Evolutionary conservation across 2,329 filamentous ascomycete genomes (phyloP).

Genomic region (Fusarium sp.): DNA sequence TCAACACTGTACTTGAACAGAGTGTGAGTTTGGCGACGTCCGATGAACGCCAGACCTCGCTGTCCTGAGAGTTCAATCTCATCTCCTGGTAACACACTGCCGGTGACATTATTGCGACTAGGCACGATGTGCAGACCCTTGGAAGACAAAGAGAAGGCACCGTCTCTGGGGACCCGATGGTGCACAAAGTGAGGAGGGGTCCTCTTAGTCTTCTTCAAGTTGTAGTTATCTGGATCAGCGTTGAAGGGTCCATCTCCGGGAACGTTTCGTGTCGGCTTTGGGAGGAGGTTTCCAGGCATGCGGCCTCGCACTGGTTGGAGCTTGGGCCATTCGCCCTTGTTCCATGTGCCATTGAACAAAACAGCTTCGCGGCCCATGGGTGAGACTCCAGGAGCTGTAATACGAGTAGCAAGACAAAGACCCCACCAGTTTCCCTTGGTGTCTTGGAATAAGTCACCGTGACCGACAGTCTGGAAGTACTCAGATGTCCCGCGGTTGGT

Average conservation of each 20-base stretch:
- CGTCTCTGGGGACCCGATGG: not conserved
- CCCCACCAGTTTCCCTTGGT: conserved; percentile 56
- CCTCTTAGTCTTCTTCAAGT: not conserved
- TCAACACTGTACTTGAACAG: conserved; percentile 20
- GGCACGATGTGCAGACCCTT: conserved; percentile 4
- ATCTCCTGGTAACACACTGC: not conserved
- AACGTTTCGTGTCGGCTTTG: not conserved
- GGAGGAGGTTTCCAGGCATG: conserved; percentile 43
- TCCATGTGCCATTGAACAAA: conserved; percentile 58
- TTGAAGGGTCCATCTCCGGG: conserved; percentile 12
- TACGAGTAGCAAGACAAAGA: conserved; percentile 47
- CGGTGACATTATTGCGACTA: conserved; percentile 15
- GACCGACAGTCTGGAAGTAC: conserved; percentile 45
- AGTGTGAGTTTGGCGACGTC: conserved; percentile 18
- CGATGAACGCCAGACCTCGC: conserved; percentile 17
- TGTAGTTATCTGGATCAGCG: conserved; percentile 7
- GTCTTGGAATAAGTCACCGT: conserved; percentile 47
- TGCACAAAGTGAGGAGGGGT: conserved; percentile 18
- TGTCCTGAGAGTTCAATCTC: conserved; percentile 14
- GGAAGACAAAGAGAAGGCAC: not conserved
- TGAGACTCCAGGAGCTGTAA: conserved; percentile 38
- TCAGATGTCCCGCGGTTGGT: conserved; percentile 43
- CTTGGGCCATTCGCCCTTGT: conserved; percentile 57
- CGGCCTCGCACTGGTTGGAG: conserved; percentile 40
- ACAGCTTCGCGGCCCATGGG: conserved; percentile 58